These are phyloP conservation scores for Candida wancherniae DNA, from an alignment of 805 yeast genomes.

Conservation along the genomic window DNA sequence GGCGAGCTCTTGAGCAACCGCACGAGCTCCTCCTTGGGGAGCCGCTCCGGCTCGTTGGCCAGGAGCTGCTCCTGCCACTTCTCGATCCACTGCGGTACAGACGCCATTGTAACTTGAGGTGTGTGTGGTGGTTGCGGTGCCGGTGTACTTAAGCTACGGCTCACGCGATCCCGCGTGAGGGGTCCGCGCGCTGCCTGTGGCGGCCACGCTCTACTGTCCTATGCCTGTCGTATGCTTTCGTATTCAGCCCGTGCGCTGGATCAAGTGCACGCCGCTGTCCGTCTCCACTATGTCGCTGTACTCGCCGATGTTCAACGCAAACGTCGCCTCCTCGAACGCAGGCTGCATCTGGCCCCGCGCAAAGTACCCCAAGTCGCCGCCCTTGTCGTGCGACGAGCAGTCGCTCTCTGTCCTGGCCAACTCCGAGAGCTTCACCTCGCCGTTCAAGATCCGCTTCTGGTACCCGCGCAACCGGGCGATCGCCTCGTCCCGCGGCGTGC, in stretches of 20 bases:
- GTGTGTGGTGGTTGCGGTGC: neutral
- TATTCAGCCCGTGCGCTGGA: slow-evolving; percentile 84
- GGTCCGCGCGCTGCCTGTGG: too few species aligned
- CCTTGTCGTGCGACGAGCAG: slow-evolving; percentile 78
- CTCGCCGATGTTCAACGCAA: slow-evolving; percentile 76
- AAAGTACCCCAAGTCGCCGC: slow-evolving; percentile 90
- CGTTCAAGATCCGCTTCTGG: slow-evolving; percentile 55
- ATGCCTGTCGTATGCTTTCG: too few species aligned
- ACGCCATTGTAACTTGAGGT: slow-evolving; percentile 1
- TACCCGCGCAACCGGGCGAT: slow-evolving; percentile 53
- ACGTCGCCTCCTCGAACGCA: slow-evolving; percentile 83
- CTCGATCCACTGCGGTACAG: slow-evolving; percentile 15
- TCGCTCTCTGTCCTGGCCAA: slow-evolving; percentile 83
- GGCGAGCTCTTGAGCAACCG: slow-evolving; percentile 9
- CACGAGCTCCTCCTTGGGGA: slow-evolving; percentile 15
- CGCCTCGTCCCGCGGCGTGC: slow-evolving; percentile 82
- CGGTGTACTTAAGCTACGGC: neutral
- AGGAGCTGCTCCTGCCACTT: slow-evolving; percentile 9
- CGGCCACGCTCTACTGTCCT: too few species aligned
- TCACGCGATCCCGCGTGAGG: too few species aligned
- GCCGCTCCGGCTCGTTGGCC: slow-evolving; percentile 9
- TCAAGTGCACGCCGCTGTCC: slow-evolving; percentile 85
- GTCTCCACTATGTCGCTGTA: slow-evolving; percentile 79
- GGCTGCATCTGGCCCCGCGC: slow-evolving; percentile 95
- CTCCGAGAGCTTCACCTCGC: slow-evolving; percentile 61